phyloP scores from a whole-genome alignment of 164 flowering plant genomes.

The Platanus orientalis region DNA sequence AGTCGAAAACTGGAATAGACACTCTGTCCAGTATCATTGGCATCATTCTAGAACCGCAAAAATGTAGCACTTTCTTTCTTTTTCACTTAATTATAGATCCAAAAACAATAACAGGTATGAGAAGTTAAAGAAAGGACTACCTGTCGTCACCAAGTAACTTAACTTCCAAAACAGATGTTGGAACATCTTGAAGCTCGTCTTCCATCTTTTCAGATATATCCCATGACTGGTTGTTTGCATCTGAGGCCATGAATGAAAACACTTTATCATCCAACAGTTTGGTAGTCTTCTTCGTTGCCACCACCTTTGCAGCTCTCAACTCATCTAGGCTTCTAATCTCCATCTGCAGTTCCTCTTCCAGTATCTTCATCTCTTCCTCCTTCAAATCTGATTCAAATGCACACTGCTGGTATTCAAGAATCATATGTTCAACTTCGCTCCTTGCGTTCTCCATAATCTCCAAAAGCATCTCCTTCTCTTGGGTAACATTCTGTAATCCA shows the following conservation, averaged over 20 bases:
- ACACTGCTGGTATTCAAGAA: conserved; percentile 50
- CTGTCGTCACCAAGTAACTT: conserved; percentile 27
- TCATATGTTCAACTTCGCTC: conserved; percentile 39
- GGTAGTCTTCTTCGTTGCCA: conserved; percentile 24
- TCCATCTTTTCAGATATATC: conserved; percentile 38
- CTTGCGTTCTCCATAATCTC: conserved; percentile 45
- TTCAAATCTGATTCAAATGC: conserved; percentile 43
- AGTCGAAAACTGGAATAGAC: background rate
- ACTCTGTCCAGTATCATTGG: background rate
- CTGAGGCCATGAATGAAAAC: conserved; percentile 1
- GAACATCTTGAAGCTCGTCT: conserved; percentile 40
- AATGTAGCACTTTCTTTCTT: background rate
- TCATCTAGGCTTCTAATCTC: conserved; percentile 31
- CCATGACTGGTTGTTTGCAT: conserved; percentile 9
- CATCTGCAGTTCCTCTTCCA: conserved; percentile 44
- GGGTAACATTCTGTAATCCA: conserved; percentile 29
- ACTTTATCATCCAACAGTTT: conserved; percentile 27
- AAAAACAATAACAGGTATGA: no score
- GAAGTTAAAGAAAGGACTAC: background rate
- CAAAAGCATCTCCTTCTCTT: conserved; percentile 46
- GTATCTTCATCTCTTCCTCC: conserved; percentile 42
- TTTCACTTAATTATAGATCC: no score
- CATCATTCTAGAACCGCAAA: background rate
- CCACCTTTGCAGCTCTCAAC: conserved; percentile 23
- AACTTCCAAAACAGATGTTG: conserved; percentile 35